Conservation (phyloP, 257 asterid genomes). For the Solanum etuberosum region DNA sequence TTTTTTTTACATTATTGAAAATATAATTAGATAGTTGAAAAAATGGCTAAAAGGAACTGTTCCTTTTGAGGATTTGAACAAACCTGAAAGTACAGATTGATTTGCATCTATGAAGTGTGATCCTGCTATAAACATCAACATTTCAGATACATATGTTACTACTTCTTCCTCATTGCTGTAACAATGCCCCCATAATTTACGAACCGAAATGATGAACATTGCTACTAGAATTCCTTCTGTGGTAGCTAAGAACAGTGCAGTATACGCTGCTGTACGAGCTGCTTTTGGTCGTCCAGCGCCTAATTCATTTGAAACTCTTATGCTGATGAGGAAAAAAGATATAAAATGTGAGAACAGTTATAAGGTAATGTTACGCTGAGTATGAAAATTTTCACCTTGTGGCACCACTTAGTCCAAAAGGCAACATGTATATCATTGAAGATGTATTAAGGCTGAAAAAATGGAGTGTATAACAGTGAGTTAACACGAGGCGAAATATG, state of each 20-base stretch:
- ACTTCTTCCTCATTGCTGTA: constrained; percentile 39
- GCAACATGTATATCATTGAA: constrained; percentile 53
- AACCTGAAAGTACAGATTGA: constrained; percentile 28
- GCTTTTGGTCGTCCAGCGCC: constrained; percentile 52
- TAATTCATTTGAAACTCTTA: constrained; percentile 55
- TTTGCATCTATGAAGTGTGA: constrained; percentile 45
- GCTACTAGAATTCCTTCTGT: constrained; percentile 40
- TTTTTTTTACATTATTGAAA: constrained; percentile 14
- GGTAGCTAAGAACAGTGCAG: constrained; percentile 38
- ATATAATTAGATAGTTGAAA: neutral
- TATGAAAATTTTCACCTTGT: constrained; percentile 18
- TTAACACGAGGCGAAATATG: neutral
- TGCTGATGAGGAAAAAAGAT: constrained; percentile 3
- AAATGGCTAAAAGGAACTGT: neutral
- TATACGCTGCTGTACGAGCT: constrained; percentile 44
- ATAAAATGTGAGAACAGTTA: neutral
- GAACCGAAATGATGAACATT: constrained; percentile 26
- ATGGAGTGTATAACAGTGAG: neutral
- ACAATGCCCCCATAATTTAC: constrained; percentile 52
- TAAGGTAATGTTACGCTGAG: neutral
- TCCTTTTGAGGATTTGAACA: neutral
- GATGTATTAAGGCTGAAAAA: constrained; percentile 43
- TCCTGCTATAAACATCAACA: constrained; percentile 44
- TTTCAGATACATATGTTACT: constrained; percentile 37
- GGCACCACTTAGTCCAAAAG: constrained; percentile 70